These are phyloP conservation scores for Microcyclospora tardicrescens DNA, from an alignment of 2,329 filamentous ascomycete species.

Conservation along the genomic window DNA sequence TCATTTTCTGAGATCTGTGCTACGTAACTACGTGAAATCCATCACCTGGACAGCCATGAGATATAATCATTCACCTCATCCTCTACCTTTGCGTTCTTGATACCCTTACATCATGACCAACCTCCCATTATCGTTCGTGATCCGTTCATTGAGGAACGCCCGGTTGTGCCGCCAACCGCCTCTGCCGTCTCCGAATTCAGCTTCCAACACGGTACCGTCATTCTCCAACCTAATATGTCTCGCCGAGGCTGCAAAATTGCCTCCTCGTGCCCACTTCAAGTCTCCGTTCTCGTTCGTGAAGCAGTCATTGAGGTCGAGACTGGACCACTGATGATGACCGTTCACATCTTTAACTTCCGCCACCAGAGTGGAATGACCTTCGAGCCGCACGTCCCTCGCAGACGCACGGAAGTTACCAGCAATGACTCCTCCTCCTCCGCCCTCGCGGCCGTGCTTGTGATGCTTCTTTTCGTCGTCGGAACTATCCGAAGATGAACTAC, in stretches of 20 bases:
- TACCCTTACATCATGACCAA: constrained; percentile 17
- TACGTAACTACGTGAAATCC: no score
- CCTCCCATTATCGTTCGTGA: constrained; percentile 26
- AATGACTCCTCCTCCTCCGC: constrained; percentile 4
- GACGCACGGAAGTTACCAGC: constrained; percentile 29
- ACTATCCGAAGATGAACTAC: constrained; percentile 10
- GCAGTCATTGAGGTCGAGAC: constrained; percentile 25
- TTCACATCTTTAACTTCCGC: constrained; percentile 22
- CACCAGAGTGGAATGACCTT: constrained; percentile 24
- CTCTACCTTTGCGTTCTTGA: no score
- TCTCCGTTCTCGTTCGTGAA: constrained; percentile 26
- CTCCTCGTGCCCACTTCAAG: constrained; percentile 24
- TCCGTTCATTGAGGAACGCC: constrained; percentile 26
- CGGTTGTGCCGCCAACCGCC: constrained; percentile 22
- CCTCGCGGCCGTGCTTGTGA: constrained; percentile 3
- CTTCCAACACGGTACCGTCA: constrained; percentile 22
- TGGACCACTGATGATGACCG: constrained; percentile 21
- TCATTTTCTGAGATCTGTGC: not conserved
- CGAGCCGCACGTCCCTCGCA: constrained; percentile 22
- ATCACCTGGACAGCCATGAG: not conserved
- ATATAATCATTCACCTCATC: no score
- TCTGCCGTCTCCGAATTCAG: constrained; percentile 23
- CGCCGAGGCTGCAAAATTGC: constrained; percentile 27
- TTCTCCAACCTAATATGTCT: constrained; percentile 20
- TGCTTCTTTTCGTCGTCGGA: constrained; percentile 6